These are phyloP conservation scores for Thuidium tamariscinum DNA, from an alignment of 225 moss, liverwort and hornwort species.

Conservation along the genomic window DNA sequence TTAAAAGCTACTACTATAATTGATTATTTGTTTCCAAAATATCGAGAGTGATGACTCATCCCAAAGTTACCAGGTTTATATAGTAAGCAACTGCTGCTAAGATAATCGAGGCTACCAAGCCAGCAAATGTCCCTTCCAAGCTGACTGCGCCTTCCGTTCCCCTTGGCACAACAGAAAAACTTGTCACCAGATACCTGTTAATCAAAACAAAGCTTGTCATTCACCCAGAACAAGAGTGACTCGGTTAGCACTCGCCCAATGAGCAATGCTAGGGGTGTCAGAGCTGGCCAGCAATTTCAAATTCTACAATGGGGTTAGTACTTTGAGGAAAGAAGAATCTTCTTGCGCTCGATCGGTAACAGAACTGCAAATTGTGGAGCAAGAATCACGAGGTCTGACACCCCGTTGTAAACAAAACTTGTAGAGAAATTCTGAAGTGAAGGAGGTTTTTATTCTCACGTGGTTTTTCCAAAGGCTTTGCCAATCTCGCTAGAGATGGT, in stretches of 20 bases:
- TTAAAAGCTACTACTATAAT: neutral
- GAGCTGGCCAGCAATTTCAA: neutral
- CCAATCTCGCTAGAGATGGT: slow-evolving; percentile 97
- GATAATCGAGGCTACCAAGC: slow-evolving; percentile 35
- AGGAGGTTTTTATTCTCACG: slow-evolving; percentile 26
- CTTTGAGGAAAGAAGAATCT: neutral
- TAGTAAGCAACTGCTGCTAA: slow-evolving; percentile 27
- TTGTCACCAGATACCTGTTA: slow-evolving; percentile 47
- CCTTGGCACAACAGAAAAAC: slow-evolving; percentile 29
- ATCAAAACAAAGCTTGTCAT: neutral
- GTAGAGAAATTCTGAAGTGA: neutral
- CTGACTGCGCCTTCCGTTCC: slow-evolving; percentile 53
- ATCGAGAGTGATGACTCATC: neutral
- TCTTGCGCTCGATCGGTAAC: neutral
- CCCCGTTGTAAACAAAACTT: neutral
- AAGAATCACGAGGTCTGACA: neutral
- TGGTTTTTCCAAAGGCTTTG: slow-evolving; percentile 87
- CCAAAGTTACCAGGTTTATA: slow-evolving; percentile 23
- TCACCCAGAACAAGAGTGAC: neutral
- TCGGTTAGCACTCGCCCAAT: neutral
- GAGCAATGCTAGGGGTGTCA: neutral
- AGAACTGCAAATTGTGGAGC: neutral
- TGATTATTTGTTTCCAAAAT: neutral
- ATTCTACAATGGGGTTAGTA: neutral
- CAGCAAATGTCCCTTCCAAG: slow-evolving; percentile 46